Evolutionary conservation across 169 alveolate genomes (phyloP), one percentile per base, ranked within the genome.

Genomic region (Eimeria necatrix): DNA sequence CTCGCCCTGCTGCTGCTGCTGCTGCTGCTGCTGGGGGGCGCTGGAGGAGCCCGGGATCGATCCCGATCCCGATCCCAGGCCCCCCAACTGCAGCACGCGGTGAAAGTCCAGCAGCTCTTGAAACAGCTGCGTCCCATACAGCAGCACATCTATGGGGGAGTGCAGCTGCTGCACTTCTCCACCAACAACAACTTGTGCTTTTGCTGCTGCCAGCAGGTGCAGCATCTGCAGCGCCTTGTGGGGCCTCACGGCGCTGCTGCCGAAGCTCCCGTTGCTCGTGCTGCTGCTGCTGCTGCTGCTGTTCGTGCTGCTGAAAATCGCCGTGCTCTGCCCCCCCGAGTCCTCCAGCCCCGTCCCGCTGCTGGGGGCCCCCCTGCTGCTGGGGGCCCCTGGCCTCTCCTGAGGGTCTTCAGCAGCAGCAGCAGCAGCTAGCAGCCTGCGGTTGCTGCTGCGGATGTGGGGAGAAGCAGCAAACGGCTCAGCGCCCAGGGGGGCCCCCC

Each of bases 91-190:
- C 49, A n/a, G 51, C 83, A 71, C 12, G n/a, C 10, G 16, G 56
- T 76, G 87, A 18, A 76, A 76, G 56, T 76, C 61, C 8, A 76
- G 59, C 41, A 76, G 87, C 24, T 76, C 87, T 41, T 76, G 87
- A 41, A 76, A 76, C 1, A 76, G 87, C 61, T 76, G 87, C 3
- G 87, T 60, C 14, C 87, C 87, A 16, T 76, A 60, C 56, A 76
- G 87, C 87, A 76, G 48, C 56, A 76, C 87, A 48, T 76, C 87
- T 8, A 60, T 16, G 24, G 87, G 48, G n/a, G 87, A 76, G 24
- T 76, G 87, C 59, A 76, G 87, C 6, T 76, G 87, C 87, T 76
- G 87, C 10, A 60, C 56, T 26, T 76, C 87, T 32, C 87, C 87
- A 0, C 61, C n/a, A 9, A 76, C 87, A 4, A 76, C 61, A 7